Base-by-base conservation (phyloP, 2,329 filamentous ascomycete species). In the Lecanicillium sp. region DNA sequence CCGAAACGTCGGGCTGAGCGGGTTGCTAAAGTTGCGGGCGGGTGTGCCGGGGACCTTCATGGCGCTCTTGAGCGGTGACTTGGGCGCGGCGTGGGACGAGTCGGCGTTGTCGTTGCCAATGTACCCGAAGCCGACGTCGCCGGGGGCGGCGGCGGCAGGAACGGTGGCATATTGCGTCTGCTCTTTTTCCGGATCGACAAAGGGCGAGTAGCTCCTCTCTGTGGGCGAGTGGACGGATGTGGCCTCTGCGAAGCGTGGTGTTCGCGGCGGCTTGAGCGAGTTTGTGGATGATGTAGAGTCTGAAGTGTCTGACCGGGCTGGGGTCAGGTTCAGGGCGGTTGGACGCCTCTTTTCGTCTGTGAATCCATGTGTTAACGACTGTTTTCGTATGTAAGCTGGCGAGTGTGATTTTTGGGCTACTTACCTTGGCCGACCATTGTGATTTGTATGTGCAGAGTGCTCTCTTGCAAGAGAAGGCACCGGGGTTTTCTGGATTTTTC, bases 51-150 rank as follows among this genome's bases (percentile, higher is more conserved):
- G 89, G 14, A 85, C 81, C 66, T 78, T 94, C 71, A 96, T 74
- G 39, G 88, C 89, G 61, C 87, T 94, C 72, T 92, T 94, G 51
- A 95, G 74, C 6, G 87, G 87, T 15, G 85, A 84, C 51, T 74
- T 81, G 38, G 87, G 86, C 28, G 81, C 77, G 69, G 75, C 76
- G 43, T 74, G 81, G 57, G 76, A 70, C 47, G 71, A 71, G 54
- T 80, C 72, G 44, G 80, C 68, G 58, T 68, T 64, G 65, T 68
- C 59, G 50, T 72, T 72, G 52, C 77, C 72, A 56, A 96, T 84
- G 66, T 95, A 96, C 59, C 89, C 88, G 61, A 97, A 96, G 49
- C 89, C 89, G 48, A 95, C 77, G 65, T 95, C 88, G 43, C 81
- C 85, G 22, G 89, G 84, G 57, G 87, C 82, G 39, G 80, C 67